Evolutionary conservation across 2,329 filamentous ascomycete genomes (phyloP), one percentile per base, ranked within the genome.

Genomic region (Arthrinium puccinioides): DNA sequence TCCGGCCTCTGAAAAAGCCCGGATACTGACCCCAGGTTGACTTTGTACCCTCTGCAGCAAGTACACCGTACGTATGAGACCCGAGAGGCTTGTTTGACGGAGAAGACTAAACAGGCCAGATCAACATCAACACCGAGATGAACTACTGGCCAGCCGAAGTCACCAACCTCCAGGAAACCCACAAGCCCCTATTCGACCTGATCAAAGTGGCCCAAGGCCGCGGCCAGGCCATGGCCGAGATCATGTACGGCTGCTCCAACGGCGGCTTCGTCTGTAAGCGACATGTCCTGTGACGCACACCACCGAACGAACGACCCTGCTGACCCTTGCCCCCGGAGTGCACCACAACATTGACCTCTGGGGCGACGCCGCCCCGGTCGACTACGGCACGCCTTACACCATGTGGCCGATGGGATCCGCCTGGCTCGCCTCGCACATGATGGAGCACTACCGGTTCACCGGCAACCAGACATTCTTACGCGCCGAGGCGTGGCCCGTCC

Each of bases 281-380:
- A n/a, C n/a, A n/a, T n/a, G n/a, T n/a, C n/a, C n/a, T n/a, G n/a
- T n/a, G n/a, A n/a, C n/a, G n/a, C n/a, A n/a, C n/a, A n/a, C n/a
- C n/a, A n/a, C n/a, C n/a, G n/a, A n/a, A n/a, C n/a, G n/a, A n/a
- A n/a, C n/a, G n/a, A n/a, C n/a, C n/a, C n/a, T n/a, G n/a, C n/a
- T n/a, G n/a, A n/a, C n/a, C n/a, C n/a, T n/a, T n/a, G n/a, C n/a
- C n/a, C n/a, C n/a, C n/a, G n/a, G n/a, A n/a, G n/a, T 54, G 4
- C 61, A 64, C 32, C 60, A 64, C 36, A 64, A 63, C 33, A 60
- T 59, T 0, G 61, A 64, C 27, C 52, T 64, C 13, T 64, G 59
- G 58, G 61, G 46, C 2, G 60, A 64, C 27, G 55, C 61, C 0
- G 58, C 58, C 7, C 61, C 61, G 0, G 52, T 57, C 5, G 61